Evolutionary conservation across 441 rosid genomes (phyloP).

Genomic region (Cnidoscolus chayamansa): DNA sequence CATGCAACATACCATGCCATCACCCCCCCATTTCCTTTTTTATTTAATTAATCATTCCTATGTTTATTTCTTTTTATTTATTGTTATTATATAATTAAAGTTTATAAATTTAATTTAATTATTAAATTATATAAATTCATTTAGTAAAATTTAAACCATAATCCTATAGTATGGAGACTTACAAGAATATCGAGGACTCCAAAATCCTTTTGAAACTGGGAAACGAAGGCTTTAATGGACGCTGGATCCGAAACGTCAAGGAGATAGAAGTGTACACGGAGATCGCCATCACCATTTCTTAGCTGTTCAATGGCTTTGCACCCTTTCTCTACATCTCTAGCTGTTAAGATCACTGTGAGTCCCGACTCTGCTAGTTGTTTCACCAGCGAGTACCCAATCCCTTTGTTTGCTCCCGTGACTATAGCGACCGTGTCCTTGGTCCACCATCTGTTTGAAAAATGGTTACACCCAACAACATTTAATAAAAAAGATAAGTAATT

Average conservation of each 20-base stretch:
- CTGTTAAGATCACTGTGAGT: slow-evolving; percentile 62
- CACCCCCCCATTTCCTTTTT: no score
- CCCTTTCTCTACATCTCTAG: slow-evolving; percentile 60
- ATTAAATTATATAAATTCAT: no score
- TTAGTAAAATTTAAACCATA: no score
- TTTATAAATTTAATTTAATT: no score
- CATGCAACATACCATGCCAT: no score
- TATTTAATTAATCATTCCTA: no score
- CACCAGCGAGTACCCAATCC: slow-evolving; percentile 73
- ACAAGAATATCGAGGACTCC: slow-evolving; percentile 66
- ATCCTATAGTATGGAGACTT: slow-evolving; percentile 22
- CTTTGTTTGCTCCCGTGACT: slow-evolving; percentile 84
- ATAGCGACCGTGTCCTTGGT: slow-evolving; percentile 55
- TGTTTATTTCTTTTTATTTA: no score
- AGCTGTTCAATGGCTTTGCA: slow-evolving; percentile 46
- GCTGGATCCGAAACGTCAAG: slow-evolving; percentile 60
- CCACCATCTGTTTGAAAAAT: slow-evolving; percentile 62
- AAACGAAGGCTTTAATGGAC: slow-evolving; percentile 53
- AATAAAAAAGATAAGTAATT: background rate
- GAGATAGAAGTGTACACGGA: slow-evolving; percentile 35
- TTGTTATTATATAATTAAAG: no score
- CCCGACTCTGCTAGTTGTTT: slow-evolving; percentile 59
- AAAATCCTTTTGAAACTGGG: slow-evolving; percentile 41
- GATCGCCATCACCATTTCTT: slow-evolving; percentile 23
- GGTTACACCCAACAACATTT: background rate